These are phyloP conservation scores for Rhizopogon vesiculosus DNA, from an alignment of 768 basidiomycete genomes.

Conservation along the genomic window DNA sequence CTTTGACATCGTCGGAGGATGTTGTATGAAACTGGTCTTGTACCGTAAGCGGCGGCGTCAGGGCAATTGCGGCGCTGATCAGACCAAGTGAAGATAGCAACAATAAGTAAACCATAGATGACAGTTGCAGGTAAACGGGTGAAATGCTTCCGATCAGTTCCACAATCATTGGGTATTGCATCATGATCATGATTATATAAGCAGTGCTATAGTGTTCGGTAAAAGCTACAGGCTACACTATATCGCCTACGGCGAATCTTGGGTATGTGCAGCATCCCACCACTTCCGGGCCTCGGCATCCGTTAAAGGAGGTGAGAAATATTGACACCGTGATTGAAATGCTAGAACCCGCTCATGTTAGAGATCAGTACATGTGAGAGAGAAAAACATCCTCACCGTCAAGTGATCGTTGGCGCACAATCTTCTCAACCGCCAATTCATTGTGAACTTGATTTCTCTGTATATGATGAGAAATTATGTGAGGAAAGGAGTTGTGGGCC, in stretches of 20 bases:
- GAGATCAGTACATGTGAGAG: constrained; percentile 1
- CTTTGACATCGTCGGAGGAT: constrained; percentile 29
- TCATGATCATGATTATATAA: constrained; percentile 11
- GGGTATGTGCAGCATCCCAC: constrained; percentile 44
- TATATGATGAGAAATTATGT: neutral
- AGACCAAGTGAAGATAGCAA: constrained; percentile 13
- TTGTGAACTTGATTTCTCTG: constrained; percentile 74
- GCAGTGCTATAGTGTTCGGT: neutral
- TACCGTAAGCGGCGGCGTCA: constrained; percentile 11
- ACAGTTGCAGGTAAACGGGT: constrained; percentile 4
- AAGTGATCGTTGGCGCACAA: constrained; percentile 63
- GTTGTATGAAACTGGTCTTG: constrained; percentile 14
- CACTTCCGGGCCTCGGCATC: constrained; percentile 53
- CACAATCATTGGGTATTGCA: constrained; percentile 8
- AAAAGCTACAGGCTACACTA: neutral
- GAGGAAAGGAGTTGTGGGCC: constrained; percentile 1
- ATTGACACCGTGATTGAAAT: constrained; percentile 74
- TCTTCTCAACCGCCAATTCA: constrained; percentile 67
- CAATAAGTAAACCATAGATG: constrained; percentile 4
- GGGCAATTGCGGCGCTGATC: constrained; percentile 10
- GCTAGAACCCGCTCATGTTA: constrained; percentile 39
- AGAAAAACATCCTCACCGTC: constrained; percentile 47
- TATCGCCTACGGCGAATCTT: constrained; percentile 24
- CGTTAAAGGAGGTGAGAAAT: constrained; percentile 62
- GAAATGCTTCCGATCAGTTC: constrained; percentile 1